Conservation (phyloP, 441 rosid genomes). For the Dalechampia spathulata region DNA sequence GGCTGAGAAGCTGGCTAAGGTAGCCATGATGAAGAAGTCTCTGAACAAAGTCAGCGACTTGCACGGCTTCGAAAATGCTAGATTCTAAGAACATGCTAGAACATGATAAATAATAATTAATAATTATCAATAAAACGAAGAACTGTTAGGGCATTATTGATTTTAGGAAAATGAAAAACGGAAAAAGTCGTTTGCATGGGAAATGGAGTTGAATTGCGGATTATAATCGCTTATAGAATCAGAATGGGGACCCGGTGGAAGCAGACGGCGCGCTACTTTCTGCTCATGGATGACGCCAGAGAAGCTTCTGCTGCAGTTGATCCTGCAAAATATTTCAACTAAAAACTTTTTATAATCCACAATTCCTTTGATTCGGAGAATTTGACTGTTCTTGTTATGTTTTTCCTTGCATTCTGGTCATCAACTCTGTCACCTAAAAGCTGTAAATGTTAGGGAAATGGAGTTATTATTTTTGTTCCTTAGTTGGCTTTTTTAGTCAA, state of each 20-base stretch:
- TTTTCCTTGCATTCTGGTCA: too few relatives aligned
- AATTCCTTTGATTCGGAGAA: too few relatives aligned
- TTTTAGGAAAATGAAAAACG: neutral
- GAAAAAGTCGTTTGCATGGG: neutral
- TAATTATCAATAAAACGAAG: neutral
- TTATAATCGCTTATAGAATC: neutral
- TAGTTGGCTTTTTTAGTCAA: too few relatives aligned
- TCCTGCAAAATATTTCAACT: too few relatives aligned
- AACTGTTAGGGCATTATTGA: neutral
- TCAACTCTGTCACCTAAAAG: too few relatives aligned
- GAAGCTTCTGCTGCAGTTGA: too few relatives aligned
- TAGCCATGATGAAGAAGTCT: conserved; percentile 78
- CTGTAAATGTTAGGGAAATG: too few relatives aligned
- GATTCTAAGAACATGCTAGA: conserved; percentile 43
- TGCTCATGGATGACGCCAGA: conserved; percentile 2
- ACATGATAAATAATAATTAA: too few relatives aligned
- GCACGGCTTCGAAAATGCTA: conserved; percentile 94
- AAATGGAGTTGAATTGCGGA: neutral
- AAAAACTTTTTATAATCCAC: too few relatives aligned
- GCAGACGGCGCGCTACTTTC: conserved; percentile 30
- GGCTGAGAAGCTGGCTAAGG: conserved; percentile 89
- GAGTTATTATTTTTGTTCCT: too few relatives aligned
- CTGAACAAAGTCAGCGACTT: conserved; percentile 83
- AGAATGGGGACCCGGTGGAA: conserved; percentile 11
- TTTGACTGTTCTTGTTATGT: too few relatives aligned